Evolutionary conservation across 2,329 filamentous ascomycete species (phyloP), one percentile per base, ranked within the genome.

Genomic region (Alternaria longipes): DNA sequence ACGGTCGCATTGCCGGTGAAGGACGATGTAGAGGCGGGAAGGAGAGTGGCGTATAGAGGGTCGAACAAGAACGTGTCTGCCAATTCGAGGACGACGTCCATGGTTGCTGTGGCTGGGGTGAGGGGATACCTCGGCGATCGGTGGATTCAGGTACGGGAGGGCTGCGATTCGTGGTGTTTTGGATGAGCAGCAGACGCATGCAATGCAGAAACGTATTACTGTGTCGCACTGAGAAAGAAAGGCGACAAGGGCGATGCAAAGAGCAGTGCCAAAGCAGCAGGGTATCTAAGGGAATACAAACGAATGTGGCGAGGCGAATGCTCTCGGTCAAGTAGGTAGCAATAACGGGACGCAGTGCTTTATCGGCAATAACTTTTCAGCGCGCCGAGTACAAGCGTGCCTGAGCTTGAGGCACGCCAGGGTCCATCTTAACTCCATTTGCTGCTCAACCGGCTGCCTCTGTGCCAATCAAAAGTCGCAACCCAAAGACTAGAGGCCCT

Each of bases 81-180:
- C 62, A 94, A 72, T 81, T 97, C 94, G 68, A 97, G 90, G 46
- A 95, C 88, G 81, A 97, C 88, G 84, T 98, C 94, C 94, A 98
- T 97, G 79, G 60, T 47, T 54, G 40, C 32, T 62, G 60, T 30
- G 47, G 61, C 40, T 60, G 58, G 41, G 59, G 61, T 60, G 62
- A 54, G 59, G 51, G 34, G 22, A 57, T 34, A 34, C 55, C 54
- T 54, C 46, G 63, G 62, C 46, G 62, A 54, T 54, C 28, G 47
- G 42, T 26, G 49, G 54, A 38, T 41, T 70, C 66, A 72, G 69
- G 69, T 56, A 70, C 69, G 40, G 36, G 34, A 64, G 53, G 26
- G 55, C 44, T 60, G 65, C 56, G 66, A 70, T 70, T 70, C 68
- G 68, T 60, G 41, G 56, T 61, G 60, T 56, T 53, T 54, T n/a